Conservation (phyloP, 495 filamentous ascomycete species). For the Geopyxis carbonaria region DNA sequence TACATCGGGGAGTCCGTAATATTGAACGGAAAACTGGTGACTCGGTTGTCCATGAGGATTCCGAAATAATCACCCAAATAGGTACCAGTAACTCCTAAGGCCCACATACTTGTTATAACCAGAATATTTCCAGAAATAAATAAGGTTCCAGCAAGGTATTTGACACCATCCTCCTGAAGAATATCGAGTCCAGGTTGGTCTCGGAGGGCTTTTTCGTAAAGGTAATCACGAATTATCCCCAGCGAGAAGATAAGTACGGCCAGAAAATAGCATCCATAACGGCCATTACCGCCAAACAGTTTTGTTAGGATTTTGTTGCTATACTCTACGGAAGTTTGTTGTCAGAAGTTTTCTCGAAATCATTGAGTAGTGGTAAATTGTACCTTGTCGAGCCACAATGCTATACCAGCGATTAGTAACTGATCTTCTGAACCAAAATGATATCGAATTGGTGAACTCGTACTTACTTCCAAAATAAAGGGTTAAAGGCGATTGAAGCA, state of each 20-base stretch:
- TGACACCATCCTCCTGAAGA: conserved; percentile 36
- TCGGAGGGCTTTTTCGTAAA: conserved; percentile 56
- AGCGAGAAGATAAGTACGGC: conserved; percentile 78
- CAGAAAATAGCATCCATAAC: conserved; percentile 75
- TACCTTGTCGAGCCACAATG: conserved; percentile 51
- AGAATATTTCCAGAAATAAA: conserved; percentile 64
- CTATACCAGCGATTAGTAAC: conserved; percentile 26
- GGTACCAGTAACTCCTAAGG: conserved; percentile 86
- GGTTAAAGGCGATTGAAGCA: conserved; percentile 54
- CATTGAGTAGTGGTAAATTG: conserved; percentile 7
- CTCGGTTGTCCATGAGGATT: conserved; percentile 86
- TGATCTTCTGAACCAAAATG: conserved; percentile 12
- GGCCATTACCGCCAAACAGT: conserved; percentile 63
- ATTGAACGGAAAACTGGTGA: conserved; percentile 92
- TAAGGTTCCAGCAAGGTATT: conserved; percentile 46
- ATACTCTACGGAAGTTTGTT: conserved; percentile 46
- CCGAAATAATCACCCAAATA: conserved; percentile 92
- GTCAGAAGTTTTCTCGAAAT: not conserved
- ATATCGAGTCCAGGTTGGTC: conserved; percentile 59
- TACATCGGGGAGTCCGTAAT: conserved; percentile 90
- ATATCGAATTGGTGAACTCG: conserved; percentile 2
- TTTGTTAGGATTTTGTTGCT: conserved; percentile 73
- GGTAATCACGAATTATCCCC: conserved; percentile 67
- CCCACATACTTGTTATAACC: conserved; percentile 76
- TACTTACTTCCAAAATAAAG: conserved; percentile 66